Evolutionary conservation across 768 basidiomycete genomes (phyloP), one percentile per base, ranked within the genome.

Genomic region (Panellus pusillus): DNA sequence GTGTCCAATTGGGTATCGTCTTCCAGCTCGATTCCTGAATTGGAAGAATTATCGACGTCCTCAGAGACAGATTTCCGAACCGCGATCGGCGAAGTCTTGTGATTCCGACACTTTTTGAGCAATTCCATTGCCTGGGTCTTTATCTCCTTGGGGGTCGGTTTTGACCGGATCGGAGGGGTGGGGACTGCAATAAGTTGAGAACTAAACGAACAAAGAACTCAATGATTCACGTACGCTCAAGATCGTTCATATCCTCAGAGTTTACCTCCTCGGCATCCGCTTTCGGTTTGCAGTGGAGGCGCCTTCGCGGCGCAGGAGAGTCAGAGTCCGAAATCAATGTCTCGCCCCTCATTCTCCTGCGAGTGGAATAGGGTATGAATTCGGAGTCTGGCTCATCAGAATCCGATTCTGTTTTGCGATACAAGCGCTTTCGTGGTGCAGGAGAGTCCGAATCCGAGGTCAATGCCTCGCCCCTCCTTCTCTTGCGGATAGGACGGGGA

Each of bases 161-260:
- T 41, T 19, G 54, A 41, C 7, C 37, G 44, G 18, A 8, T 32
- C 14, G 54, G 54, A 15, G 48, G 44, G 6, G 49, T 8, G 1
- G 54, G 14, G 19, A 41, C 54, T 55, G 12, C 17, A 17, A 15
- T 17, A 42, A 27, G 2, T 20, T 39, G n/a, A 28, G 19, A 3
- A 39, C 7, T 18, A 20, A 3, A 11, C 12, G n/a, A 7, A 13
- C 6, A 24, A 1, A 18, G 15, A 32, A 2, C 15, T 5, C 24
- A 14, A 24, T 9, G 32, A 19, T n/a, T 20, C 8, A 43, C 54
- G 6, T 43, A 55, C 54, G 32, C 11, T 45, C 38, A 6, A 55
- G 35, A 42, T 55, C 54, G 9, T 55, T 13, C 5, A 24, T 7
- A 35, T 55, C 47, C 4, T 41, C 47, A 1, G 54, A 46, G n/a